Conservation (phyloP, 768 basidiomycete genomes). For the Cystoderma amianthinum region DNA sequence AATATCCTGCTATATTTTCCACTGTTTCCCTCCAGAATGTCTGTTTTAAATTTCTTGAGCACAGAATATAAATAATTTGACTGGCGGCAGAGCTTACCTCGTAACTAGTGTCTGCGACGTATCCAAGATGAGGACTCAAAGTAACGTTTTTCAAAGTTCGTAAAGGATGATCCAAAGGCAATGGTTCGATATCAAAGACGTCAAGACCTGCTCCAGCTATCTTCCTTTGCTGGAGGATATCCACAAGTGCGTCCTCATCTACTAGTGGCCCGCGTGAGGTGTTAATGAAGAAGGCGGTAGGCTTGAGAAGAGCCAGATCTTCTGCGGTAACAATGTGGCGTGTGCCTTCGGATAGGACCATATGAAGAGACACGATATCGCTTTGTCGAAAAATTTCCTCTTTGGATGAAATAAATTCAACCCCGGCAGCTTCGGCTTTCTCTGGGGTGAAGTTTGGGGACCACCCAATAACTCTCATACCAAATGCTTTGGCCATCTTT, state of each 20-base stretch:
- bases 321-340: conserved; percentile 36
- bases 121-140: conserved; percentile 57
- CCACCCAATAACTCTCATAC: conserved; percentile 58
- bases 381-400: conserved; percentile 44
- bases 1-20: conserved; percentile 49
- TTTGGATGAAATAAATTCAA: conserved; percentile 40
- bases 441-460: conserved; percentile 57
- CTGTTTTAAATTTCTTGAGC: too few species aligned
- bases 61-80: conserved; percentile 36
- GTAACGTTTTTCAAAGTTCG: conserved; percentile 46
- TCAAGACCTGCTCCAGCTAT: conserved; percentile 61
- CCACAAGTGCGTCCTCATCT: conserved; percentile 48
- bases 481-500: conserved; percentile 53
- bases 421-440: conserved; percentile 44
- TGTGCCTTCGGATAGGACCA: conserved; percentile 48
- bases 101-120: conserved; percentile 45
- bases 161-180: conserved; percentile 49
- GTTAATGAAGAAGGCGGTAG: conserved; percentile 55
- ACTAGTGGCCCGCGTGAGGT: conserved; percentile 62
- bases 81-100: conserved; percentile 22
- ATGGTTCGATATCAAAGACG: conserved; percentile 62
- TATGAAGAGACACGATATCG: conserved; percentile 57
- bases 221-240: conserved; percentile 32
- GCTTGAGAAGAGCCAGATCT: conserved; percentile 50
- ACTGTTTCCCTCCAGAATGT: too few species aligned